phyloP scores from a whole-genome alignment of 305 asterid genomes.

The Fraxinus angustifolia region DNA sequence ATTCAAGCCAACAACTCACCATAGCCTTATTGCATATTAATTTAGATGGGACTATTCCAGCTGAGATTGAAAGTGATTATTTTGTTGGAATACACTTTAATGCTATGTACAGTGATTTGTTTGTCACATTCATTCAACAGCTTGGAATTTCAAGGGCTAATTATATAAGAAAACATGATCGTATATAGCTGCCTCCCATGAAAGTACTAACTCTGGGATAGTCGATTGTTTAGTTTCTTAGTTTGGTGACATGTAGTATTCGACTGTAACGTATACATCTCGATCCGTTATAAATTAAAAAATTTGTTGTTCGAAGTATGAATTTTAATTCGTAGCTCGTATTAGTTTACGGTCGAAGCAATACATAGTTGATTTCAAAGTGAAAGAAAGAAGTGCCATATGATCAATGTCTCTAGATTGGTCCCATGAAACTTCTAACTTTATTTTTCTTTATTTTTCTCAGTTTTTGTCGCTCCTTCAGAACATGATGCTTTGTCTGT shows the following conservation, averaged over 20 bases:
- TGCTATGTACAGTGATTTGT: conserved; percentile 2
- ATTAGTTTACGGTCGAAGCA: not conserved
- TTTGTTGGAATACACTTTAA: conserved; percentile 23
- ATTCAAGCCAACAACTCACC: conserved; percentile 13
- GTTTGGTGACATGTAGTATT: not conserved
- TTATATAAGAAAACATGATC: not conserved
- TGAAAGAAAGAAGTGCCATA: not conserved
- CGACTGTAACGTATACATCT: not conserved
- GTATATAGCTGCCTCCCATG: not conserved
- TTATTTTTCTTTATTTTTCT: not conserved
- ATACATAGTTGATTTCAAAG: not conserved
- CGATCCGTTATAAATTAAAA: not conserved
- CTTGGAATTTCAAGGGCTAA: not conserved
- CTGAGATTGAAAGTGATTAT: conserved; percentile 43
- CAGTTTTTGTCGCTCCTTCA: not conserved
- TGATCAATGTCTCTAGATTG: not conserved
- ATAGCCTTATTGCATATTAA: not conserved
- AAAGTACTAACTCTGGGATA: not conserved
- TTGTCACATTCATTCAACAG: conserved; percentile 4
- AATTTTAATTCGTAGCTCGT: not conserved
- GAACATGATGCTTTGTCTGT: not conserved
- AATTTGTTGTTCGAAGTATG: not conserved
- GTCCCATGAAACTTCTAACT: not conserved
- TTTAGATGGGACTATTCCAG: conserved; percentile 46
- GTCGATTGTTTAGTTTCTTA: not conserved